Conservation (phyloP, 148 eudicot genomes). For the Amaranthus hypochondriacus region DNA sequence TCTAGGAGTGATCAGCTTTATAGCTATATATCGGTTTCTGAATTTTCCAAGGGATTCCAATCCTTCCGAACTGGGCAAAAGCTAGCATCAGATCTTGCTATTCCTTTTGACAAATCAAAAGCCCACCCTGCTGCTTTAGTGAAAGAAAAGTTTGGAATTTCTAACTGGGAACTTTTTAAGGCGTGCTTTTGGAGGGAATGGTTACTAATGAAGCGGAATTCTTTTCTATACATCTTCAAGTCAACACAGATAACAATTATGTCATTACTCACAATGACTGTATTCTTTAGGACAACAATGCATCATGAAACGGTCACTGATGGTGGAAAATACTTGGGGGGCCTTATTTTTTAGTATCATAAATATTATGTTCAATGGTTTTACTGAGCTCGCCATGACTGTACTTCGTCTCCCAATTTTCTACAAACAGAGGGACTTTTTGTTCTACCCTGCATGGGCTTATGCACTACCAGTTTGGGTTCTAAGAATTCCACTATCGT, state of each 20-base stretch:
- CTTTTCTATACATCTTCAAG: constrained; percentile 64
- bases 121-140: constrained; percentile 61
- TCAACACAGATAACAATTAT: constrained; percentile 61
- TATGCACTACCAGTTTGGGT: constrained; percentile 65
- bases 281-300: constrained; percentile 67
- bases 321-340: constrained; percentile 63
- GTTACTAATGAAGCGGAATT: constrained; percentile 66
- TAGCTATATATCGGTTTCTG: constrained; percentile 41
- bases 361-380: constrained; percentile 64
- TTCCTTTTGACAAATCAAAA: constrained; percentile 55
- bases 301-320: constrained; percentile 36
- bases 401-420: constrained; percentile 56
- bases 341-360: constrained; percentile 62
- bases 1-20: constrained; percentile 38
- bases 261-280: constrained; percentile 51
- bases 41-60: constrained; percentile 46
- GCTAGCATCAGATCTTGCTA: constrained; percentile 37
- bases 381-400: constrained; percentile 68
- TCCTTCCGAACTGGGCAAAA: constrained; percentile 47
- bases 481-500: constrained; percentile 57
- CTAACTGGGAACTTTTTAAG: constrained; percentile 49
- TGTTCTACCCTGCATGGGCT: constrained; percentile 75
- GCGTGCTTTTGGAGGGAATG: constrained; percentile 75
- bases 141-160: constrained; percentile 54
- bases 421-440: constrained; percentile 61